Percentiles rank a stretch among this genome's conserved stretches.
Evolutionary conservation across 2,329 filamentous ascomycete genomes (phyloP).

Genomic region (Xylariaceae sp.): DNA sequence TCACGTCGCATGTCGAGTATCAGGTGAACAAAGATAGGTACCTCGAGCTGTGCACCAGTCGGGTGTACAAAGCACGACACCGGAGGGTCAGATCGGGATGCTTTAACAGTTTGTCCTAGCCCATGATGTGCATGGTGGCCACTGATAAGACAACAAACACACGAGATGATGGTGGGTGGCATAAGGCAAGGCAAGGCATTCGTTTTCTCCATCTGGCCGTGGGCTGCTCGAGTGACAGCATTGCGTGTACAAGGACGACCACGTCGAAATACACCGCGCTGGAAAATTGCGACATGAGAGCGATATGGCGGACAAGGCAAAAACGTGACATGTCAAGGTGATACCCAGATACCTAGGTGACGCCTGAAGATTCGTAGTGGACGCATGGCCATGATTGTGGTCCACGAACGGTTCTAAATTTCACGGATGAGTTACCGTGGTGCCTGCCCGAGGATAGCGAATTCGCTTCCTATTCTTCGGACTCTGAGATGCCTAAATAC

Average conservation of each 20-base stretch:
- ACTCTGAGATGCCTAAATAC: too few relatives aligned
- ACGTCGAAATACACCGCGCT: background rate
- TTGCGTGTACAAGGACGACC: background rate
- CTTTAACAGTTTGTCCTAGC: background rate
- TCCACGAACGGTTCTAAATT: background rate
- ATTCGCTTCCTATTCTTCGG: too few relatives aligned
- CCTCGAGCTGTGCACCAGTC: background rate
- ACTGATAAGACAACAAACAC: background rate
- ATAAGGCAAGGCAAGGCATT: background rate
- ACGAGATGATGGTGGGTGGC: background rate
- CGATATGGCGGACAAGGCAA: background rate
- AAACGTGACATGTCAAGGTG: slow-evolving; percentile 1
- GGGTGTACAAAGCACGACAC: background rate
- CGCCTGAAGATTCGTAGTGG: background rate
- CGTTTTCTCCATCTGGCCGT: background rate
- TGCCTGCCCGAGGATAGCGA: too few relatives aligned
- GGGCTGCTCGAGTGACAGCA: background rate
- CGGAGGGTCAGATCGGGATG: background rate
- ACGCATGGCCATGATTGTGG: background rate
- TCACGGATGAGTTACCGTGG: too few relatives aligned
- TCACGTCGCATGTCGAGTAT: background rate
- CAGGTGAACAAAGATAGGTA: background rate
- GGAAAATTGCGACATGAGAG: background rate
- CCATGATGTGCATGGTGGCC: background rate
- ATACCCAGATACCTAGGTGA: too few relatives aligned